Evolutionary conservation across 805 yeast species (phyloP).

Genomic region (Hanseniaspora mollemarum): DNA sequence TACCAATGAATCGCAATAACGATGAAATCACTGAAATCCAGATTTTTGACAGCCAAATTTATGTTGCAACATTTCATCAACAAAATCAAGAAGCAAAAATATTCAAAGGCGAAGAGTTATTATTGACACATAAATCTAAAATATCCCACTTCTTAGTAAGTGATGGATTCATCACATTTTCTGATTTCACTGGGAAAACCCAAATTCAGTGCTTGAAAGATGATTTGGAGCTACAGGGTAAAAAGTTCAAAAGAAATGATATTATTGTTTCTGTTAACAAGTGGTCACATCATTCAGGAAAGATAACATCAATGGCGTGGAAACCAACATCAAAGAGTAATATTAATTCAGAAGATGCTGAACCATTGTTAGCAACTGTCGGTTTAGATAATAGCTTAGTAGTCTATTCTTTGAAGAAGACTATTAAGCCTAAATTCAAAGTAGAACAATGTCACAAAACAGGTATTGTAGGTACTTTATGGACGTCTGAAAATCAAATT

Average conservation of each 20-base stretch:
- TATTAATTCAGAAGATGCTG: constrained; percentile 37
- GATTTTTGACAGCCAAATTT: neutral
- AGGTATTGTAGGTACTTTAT: constrained; percentile 65
- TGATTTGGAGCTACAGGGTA: neutral
- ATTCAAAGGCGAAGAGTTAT: neutral
- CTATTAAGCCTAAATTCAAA: constrained; percentile 60
- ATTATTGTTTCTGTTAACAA: constrained; percentile 30
- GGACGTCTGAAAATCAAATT: constrained; percentile 45
- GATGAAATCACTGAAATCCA: constrained; percentile 1
- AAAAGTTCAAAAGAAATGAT: neutral
- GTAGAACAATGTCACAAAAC: constrained; percentile 72
- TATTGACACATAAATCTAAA: constrained; percentile 7
- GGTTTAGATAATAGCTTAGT: constrained; percentile 75
- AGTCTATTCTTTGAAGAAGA: constrained; percentile 66
- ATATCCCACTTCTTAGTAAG: constrained; percentile 1
- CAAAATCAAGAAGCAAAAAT: constrained; percentile 4
- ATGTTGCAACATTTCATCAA: constrained; percentile 3
- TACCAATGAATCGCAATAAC: neutral
- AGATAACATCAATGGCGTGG: constrained; percentile 71
- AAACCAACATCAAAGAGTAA: constrained; percentile 22
- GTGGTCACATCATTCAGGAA: constrained; percentile 92
- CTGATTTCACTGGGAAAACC: constrained; percentile 14
- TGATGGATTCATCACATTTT: constrained; percentile 2
- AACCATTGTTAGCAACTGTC: constrained; percentile 61
- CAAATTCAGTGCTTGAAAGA: constrained; percentile 11